These are phyloP conservation scores for Candida qinlingensis DNA, from an alignment of 805 yeast genomes.

Conservation along the genomic window DNA sequence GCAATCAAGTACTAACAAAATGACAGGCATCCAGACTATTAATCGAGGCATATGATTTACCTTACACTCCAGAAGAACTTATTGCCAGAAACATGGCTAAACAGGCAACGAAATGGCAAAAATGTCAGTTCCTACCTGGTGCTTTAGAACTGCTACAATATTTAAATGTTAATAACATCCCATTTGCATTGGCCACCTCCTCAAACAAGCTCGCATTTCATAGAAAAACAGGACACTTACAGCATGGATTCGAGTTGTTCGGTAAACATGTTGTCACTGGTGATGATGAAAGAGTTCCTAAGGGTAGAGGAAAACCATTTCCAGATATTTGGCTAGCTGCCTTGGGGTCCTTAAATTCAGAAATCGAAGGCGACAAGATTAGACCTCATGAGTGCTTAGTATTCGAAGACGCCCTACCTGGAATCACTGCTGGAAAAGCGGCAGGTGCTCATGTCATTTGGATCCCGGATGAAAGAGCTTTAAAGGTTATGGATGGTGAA, in stretches of 20 bases:
- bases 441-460: constrained; percentile 87
- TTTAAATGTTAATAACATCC: constrained; percentile 49
- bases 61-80: constrained; percentile 62
- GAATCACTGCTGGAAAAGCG: constrained; percentile 76
- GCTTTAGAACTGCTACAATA: constrained; percentile 62
- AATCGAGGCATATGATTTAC: constrained; percentile 63
- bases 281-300: constrained; percentile 77
- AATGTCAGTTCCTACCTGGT: constrained; percentile 73
- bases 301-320: constrained; percentile 86
- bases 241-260: constrained; percentile 59
- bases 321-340: constrained; percentile 93
- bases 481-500: constrained; percentile 45
- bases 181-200: constrained; percentile 90
- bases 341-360: constrained; percentile 61
- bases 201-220: constrained; percentile 56
- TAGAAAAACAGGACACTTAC: constrained; percentile 70
- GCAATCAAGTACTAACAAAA: background rate
- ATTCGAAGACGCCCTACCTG: constrained; percentile 95
- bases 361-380: constrained; percentile 40
- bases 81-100: constrained; percentile 43
- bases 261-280: constrained; percentile 73
- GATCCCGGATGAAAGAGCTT: constrained; percentile 85
- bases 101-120: constrained; percentile 55
- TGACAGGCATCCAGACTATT: constrained; percentile 50
- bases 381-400: constrained; percentile 75